Evolutionary conservation across 495 filamentous ascomycete genomes (phyloP).

Genomic region (Aspergillus panamensis): DNA sequence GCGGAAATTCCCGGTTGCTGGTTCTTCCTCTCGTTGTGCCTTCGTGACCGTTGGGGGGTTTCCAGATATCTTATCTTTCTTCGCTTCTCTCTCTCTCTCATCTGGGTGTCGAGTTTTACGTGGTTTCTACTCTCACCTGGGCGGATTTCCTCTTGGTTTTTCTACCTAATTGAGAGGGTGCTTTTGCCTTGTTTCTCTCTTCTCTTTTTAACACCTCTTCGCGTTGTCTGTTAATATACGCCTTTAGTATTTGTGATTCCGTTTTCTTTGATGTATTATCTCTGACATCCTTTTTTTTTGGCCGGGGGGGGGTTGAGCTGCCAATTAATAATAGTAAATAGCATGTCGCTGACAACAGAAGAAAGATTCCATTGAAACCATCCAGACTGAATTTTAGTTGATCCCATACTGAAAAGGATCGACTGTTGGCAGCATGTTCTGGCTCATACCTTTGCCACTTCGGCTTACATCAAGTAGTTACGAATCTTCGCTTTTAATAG

Average conservation of each 20-base stretch:
- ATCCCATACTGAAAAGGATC: background rate
- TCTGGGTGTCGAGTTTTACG: no score
- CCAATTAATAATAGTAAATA: conserved; percentile 1
- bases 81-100: no score
- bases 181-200: background rate
- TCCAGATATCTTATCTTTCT: no score
- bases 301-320: background rate
- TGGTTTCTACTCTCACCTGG: no score
- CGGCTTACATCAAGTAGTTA: no score
- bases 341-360: background rate
- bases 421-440: no score
- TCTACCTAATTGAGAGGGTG: background rate
- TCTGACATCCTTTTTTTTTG: background rate
- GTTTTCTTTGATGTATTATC: background rate
- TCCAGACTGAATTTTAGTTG: background rate
- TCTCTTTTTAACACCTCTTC: conserved; percentile 1
- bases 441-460: no score
- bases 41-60: no score
- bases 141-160: background rate
- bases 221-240: conserved; percentile 3
- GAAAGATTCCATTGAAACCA: background rate
- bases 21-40: no score
- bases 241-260: background rate
- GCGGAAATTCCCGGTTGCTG: no score
- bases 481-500: no score